Evolutionary conservation across 148 eudicot species (phyloP), one percentile per base, ranked within the genome.

Genomic region (Chenopodium berlandieri): DNA sequence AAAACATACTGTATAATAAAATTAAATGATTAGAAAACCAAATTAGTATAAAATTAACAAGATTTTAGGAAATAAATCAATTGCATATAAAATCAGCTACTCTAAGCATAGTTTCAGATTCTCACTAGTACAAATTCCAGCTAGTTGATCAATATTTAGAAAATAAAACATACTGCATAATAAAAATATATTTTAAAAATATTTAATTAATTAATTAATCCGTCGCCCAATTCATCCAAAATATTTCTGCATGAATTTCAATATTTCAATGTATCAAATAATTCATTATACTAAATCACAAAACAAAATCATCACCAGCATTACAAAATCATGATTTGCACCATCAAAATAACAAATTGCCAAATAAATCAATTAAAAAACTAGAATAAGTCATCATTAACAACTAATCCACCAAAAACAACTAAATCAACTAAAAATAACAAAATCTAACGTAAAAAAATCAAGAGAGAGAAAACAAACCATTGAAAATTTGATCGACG

Each of bases 401-500:
- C 44, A 37, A 37, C 44, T 37, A 37, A 37, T 37, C 44, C 7
- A 5, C 44, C 44, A 37, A 37, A 37, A 37, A 37, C 7, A 54
- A 47, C 47, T 14, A 32, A 47, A 17, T 7, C 0, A 0, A 27
- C 34, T 0, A 50, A 78, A 30, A 30, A 71, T 16, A 34, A 17
- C 60, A 44, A 11, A 72, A 73, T 56, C n/a, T 2, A 34, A 25
- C 32, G 12, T 46, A 62, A 47, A 23, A 34, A 46, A 58, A 80
- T 25, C 13, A 72, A 64, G 32, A 20, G 52, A 81, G 23, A 66
- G 64, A 40, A 2, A 19, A 76, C 79, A 48, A 11, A 84, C 86
- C 86, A 10, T 72, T 44, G 5, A 77, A 44, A 72, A 84, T 77
- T 50, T n/a, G 81, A 81, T 81, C 78, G 23, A 83, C 56, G 12